These are phyloP conservation scores for Nissolia schottii DNA, from an alignment of 306 rosid genomes.

Conservation along the genomic window DNA sequence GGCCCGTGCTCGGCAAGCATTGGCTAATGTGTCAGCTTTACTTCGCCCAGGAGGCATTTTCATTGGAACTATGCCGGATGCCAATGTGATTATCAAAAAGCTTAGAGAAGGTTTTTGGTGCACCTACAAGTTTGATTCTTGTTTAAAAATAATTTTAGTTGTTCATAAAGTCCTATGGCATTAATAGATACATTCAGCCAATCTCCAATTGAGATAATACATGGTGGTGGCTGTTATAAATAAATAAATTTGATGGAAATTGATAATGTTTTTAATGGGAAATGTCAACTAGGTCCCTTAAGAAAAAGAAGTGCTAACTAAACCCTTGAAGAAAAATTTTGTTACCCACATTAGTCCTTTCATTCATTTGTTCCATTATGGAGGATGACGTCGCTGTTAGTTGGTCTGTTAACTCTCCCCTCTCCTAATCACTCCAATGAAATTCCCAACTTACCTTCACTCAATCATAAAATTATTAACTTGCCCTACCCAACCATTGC, in stretches of 20 bases:
- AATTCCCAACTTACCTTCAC: too few relatives aligned
- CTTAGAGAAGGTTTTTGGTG: slow-evolving; percentile 74
- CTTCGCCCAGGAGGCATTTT: slow-evolving; percentile 97
- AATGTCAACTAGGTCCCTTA: too few relatives aligned
- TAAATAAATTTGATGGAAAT: not conserved
- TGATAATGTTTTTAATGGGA: not conserved
- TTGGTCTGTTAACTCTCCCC: too few relatives aligned
- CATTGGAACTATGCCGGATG: slow-evolving; percentile 98
- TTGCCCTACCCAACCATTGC: too few relatives aligned
- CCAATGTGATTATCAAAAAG: slow-evolving; percentile 87
- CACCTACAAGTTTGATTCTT: not conserved
- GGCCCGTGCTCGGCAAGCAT: slow-evolving; percentile 90
- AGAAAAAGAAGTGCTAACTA: too few relatives aligned
- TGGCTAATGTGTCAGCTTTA: slow-evolving; percentile 89
- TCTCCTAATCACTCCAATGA: too few relatives aligned
- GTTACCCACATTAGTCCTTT: too few relatives aligned
- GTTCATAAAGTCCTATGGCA: not conserved
- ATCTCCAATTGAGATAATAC: not conserved
- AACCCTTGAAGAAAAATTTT: too few relatives aligned
- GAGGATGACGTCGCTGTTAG: too few relatives aligned
- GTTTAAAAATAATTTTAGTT: slow-evolving; percentile 8
- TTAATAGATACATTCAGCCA: not conserved
- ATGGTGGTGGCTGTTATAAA: not conserved
- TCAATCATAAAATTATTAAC: too few relatives aligned
- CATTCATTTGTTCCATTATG: too few relatives aligned